Percentiles rank a stretch among this genome's conserved stretches.
These are phyloP conservation scores for Agarophyton chilense DNA, from an alignment of 23 red algal species.

Conservation along the genomic window DNA sequence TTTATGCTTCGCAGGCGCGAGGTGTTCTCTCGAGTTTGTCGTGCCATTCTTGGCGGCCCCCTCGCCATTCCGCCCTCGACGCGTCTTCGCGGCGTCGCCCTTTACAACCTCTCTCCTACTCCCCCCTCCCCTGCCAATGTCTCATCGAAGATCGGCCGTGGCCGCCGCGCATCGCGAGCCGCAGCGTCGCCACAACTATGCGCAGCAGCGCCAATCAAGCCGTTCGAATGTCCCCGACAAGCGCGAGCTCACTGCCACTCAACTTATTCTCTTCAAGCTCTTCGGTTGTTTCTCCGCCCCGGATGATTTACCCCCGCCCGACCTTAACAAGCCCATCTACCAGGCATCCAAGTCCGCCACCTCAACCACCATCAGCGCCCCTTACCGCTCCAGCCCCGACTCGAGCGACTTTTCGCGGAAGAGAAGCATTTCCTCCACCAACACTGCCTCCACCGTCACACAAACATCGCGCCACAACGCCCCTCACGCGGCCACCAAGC, in stretches of 20 bases:
- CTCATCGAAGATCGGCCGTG: not conserved
- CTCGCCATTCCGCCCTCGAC: too few species aligned
- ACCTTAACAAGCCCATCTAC: slow-evolving; percentile 20
- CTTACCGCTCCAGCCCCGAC: not conserved
- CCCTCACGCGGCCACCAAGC: not conserved
- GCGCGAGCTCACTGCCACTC: slow-evolving; percentile 15
- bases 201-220: not conserved
- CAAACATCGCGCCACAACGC: not conserved
- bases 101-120: too few species aligned
- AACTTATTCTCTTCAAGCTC: slow-evolving; percentile 27
- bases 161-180: not conserved
- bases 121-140: not conserved
- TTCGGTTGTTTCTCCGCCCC: slow-evolving; percentile 29
- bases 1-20: too few species aligned
- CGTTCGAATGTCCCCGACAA: not conserved
- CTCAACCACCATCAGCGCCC: not conserved
- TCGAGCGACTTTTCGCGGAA: slow-evolving; percentile 12
- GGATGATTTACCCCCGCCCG: slow-evolving; percentile 24
- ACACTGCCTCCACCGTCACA: not conserved
- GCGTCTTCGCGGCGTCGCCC: too few species aligned
- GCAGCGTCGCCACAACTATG: not conserved
- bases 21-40: too few species aligned
- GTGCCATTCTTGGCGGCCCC: too few species aligned
- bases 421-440: not conserved
- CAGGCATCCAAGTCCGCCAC: not conserved